Base-by-base conservation (phyloP, 108 stramenopile species). In the Licmophora abbreviata region DNA sequence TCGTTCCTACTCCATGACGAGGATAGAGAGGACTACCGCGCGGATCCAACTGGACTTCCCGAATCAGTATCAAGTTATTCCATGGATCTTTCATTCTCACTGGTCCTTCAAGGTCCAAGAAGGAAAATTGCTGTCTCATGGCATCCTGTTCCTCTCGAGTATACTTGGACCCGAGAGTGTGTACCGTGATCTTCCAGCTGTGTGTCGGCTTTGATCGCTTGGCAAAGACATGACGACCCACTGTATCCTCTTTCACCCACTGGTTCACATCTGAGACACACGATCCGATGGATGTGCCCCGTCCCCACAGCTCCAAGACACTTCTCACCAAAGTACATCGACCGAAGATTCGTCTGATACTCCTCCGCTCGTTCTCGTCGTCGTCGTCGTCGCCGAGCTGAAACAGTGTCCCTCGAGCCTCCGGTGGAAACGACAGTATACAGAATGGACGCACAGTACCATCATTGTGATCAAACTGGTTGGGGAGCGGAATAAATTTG, bases 281-380 rank as follows among this genome's bases (percentile, higher is more conserved):
- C 21, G 55, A 60, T 8, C 80, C 68, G 12, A 77, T 62, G 15
- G 62, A 38, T 9, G 57, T 53, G 1, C 67, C 75, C 24, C 35
- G 44, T 18, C 83, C 84, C 88, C 88, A 90, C 38, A 90, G 57
- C 55, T 90, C 88, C 11, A 85, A 49, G 15, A 85, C 83, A 34
- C 77, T 71, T 15, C 78, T 54, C 14, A 90, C 75, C 34, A 90
- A 56, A 15, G 72, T 69, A 63, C 88, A 85, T 48, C 82, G 56
- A 14, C 60, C 53, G 2, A 88, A 52, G 5, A 81, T 56, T 44
- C 60, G 35, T 18, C 15, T 2, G 58, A 44, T 7, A 4, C 14
- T 38, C 17, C n/a, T 3, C 18, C 4, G 2, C 11, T 11, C 18
- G 26, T 33, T 8, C 29, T 50, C 26, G 8, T 33, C 11, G 8